phyloP scores from a whole-genome alignment of 2,329 filamentous ascomycete genomes.

The Colletotrichum abscissum region DNA sequence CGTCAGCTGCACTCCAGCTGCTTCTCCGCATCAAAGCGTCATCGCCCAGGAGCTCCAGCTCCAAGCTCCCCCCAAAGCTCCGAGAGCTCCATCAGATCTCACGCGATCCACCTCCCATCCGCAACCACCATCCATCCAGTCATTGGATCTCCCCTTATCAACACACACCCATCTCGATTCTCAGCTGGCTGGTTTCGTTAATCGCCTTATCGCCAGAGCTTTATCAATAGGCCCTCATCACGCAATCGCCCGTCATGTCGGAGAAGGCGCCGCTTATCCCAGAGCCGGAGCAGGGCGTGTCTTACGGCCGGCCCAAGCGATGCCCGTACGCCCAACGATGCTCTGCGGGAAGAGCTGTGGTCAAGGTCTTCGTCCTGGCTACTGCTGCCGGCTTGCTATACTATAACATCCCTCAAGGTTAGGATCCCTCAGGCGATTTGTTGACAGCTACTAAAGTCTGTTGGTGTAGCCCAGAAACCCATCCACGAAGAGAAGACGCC shows the following conservation, averaged over 20 bases:
- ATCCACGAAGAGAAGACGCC: constrained; percentile 19
- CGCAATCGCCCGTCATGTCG: constrained; percentile 4
- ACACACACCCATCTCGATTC: constrained; percentile 9
- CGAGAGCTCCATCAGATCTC: background rate
- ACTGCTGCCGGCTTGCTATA: constrained; percentile 23
- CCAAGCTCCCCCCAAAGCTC: constrained; percentile 16
- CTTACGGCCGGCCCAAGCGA: background rate
- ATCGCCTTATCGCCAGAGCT: background rate
- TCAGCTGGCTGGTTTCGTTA: constrained; percentile 28
- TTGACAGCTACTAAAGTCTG: background rate
- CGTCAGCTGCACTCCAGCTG: constrained; percentile 10
- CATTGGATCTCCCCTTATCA: background rate
- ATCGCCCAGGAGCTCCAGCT: constrained; percentile 15
- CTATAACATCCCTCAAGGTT: constrained; percentile 14
- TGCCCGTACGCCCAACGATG: constrained; percentile 27
- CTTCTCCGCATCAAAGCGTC: constrained; percentile 27
- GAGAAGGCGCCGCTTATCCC: constrained; percentile 29
- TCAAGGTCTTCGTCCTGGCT: constrained; percentile 19
- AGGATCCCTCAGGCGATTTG: accelerated
- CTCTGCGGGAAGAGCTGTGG: constrained; percentile 3
- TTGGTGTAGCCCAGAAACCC: background rate
- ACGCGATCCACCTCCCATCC: background rate
- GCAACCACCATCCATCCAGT: background rate
- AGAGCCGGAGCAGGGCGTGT: background rate
- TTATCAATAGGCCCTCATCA: background rate